A percentile compares a stretch with the other conserved stretches of the same genome.
Evolutionary conservation across 2,329 filamentous ascomycete genomes (phyloP).

Genomic region (Anisogramma anomala): DNA sequence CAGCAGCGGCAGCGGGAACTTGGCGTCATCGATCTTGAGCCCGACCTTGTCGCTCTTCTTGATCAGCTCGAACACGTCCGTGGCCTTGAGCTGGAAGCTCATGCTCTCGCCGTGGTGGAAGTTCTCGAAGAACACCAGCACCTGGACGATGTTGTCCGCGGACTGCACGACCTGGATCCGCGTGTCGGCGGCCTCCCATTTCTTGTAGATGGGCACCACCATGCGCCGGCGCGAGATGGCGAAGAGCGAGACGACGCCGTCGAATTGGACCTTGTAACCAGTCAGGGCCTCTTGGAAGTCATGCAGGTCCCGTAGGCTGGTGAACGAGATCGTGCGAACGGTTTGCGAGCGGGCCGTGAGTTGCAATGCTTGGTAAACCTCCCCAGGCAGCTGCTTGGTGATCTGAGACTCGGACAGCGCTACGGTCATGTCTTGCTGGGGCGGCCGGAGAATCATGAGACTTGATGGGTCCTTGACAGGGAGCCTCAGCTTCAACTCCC

Average conservation of each 20-base stretch:
- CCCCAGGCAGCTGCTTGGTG: conserved; percentile 48
- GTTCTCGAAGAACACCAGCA: conserved; percentile 79
- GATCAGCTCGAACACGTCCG: conserved; percentile 68
- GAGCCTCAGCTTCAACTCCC: conserved; percentile 58
- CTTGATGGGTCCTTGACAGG: conserved; percentile 50
- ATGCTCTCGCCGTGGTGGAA: conserved; percentile 80
- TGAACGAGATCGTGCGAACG: conserved; percentile 60
- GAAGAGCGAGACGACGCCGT: conserved; percentile 61
- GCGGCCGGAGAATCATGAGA: conserved; percentile 56
- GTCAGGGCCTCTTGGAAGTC: conserved; percentile 69
- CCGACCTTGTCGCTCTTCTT: conserved; percentile 54
- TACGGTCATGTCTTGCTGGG: conserved; percentile 66
- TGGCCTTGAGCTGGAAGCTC: conserved; percentile 77
- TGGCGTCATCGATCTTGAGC: conserved; percentile 75
- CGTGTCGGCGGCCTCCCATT: conserved; percentile 75
- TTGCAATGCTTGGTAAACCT: conserved; percentile 53
- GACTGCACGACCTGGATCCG: conserved; percentile 70
- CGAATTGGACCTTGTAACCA: conserved; percentile 65
- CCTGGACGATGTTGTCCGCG: conserved; percentile 57
- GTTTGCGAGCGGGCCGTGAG: conserved; percentile 47
- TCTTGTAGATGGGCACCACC: conserved; percentile 89
- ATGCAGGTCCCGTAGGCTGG: conserved; percentile 58
- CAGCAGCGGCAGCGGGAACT: conserved; percentile 69
- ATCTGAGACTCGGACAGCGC: conserved; percentile 59
- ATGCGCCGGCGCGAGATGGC: conserved; percentile 74